phyloP scores from a whole-genome alignment of 768 basidiomycete species.

The Psilocybe cyanescens region DNA sequence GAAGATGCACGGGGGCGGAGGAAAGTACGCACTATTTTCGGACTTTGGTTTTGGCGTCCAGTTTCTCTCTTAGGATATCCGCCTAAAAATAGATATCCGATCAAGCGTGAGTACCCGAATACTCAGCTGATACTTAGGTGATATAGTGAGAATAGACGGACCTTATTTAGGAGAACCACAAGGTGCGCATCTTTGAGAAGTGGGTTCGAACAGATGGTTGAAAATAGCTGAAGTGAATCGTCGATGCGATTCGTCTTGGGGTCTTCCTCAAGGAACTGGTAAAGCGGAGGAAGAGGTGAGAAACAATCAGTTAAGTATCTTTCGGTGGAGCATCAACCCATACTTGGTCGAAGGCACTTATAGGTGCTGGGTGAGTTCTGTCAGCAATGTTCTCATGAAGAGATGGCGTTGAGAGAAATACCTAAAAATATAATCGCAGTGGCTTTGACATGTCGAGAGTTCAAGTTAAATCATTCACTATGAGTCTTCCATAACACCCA shows the following conservation, averaged over 20 bases:
- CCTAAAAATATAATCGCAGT: slow-evolving; percentile 83
- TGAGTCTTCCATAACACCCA: neutral
- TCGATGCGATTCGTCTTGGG: slow-evolving; percentile 77
- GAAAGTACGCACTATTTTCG: slow-evolving; percentile 69
- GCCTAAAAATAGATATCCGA: slow-evolving; percentile 41
- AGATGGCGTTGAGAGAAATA: slow-evolving; percentile 17
- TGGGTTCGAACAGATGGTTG: slow-evolving; percentile 73
- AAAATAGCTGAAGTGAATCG: slow-evolving; percentile 82
- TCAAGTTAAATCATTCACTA: neutral
- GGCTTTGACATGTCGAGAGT: slow-evolving; percentile 42
- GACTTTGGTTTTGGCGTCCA: slow-evolving; percentile 68
- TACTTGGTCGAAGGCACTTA: slow-evolving; percentile 88
- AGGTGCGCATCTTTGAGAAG: slow-evolving; percentile 74
- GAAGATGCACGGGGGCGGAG: neutral
- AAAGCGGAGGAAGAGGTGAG: neutral
- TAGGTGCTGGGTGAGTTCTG: slow-evolving; percentile 53
- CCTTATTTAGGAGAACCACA: slow-evolving; percentile 82
- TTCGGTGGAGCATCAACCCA: slow-evolving; percentile 1
- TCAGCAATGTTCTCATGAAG: neutral
- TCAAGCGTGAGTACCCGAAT: neutral
- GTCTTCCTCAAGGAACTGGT: slow-evolving; percentile 83
- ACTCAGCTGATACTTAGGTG: neutral
- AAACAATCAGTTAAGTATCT: neutral
- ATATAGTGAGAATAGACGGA: slow-evolving; percentile 30
- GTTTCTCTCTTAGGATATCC: slow-evolving; percentile 74